Percentiles rank a stretch among this genome's conserved stretches.
These are phyloP conservation scores for Primulina eburnea DNA, from an alignment of 257 asterid genomes.

Conservation along the genomic window DNA sequence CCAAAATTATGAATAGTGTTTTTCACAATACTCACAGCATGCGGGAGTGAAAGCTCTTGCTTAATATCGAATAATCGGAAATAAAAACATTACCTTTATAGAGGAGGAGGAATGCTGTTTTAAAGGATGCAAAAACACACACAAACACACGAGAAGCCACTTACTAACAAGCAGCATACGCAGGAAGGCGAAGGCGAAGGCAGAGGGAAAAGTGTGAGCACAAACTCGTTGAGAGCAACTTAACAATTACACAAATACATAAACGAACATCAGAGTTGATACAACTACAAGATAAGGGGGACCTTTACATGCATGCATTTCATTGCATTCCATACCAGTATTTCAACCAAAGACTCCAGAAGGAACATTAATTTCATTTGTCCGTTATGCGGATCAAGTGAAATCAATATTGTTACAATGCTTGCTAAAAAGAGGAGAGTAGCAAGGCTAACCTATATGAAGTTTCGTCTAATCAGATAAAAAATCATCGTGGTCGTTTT, in stretches of 20 bases:
- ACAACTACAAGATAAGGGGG: constrained; percentile 23
- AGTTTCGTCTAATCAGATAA: constrained; percentile 43
- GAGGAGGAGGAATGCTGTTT: no score
- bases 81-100: no score
- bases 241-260: not conserved
- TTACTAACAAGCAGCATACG: not conserved
- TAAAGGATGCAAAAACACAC: no score
- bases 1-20: no score
- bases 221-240: not conserved
- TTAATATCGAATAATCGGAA: no score
- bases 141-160: not conserved
- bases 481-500: constrained; percentile 38
- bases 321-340: constrained; percentile 8
- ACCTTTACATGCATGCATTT: constrained; percentile 27
- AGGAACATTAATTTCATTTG: constrained; percentile 1
- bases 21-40: no score
- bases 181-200: not conserved
- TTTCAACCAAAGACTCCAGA: constrained; percentile 21
- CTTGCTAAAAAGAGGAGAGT: not conserved
- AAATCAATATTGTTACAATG: not conserved
- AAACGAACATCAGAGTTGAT: constrained; percentile 32
- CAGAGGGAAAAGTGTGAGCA: not conserved
- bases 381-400: constrained; percentile 2
- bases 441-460: constrained; percentile 9
- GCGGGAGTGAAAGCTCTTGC: no score